phyloP scores from a whole-genome alignment of 2,329 filamentous ascomycete species.

The Fusarium vanettenii region DNA sequence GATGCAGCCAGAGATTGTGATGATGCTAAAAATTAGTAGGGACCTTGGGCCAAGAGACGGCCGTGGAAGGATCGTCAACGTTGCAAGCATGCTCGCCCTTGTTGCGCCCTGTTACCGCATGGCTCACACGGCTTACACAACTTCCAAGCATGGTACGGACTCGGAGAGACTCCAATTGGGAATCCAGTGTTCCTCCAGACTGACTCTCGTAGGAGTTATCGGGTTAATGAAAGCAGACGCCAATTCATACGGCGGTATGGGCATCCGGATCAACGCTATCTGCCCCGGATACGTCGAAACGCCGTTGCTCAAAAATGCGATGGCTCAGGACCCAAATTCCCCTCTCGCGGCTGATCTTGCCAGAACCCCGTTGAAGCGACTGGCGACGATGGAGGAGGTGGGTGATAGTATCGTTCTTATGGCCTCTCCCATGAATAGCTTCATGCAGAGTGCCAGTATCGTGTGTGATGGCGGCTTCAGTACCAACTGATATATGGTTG shows the following conservation, averaged over 20 bases:
- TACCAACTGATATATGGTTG: constrained; percentile 29
- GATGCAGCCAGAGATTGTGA: neutral
- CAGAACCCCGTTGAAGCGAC: constrained; percentile 59
- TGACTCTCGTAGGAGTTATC: constrained; percentile 49
- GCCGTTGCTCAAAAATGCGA: constrained; percentile 48
- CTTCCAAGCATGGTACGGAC: constrained; percentile 61
- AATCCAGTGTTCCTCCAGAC: neutral
- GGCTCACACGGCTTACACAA: constrained; percentile 59
- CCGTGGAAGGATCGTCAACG: constrained; percentile 65
- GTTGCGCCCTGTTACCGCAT: constrained; percentile 52
- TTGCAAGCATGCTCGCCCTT: constrained; percentile 63
- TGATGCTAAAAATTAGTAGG: constrained; percentile 27
- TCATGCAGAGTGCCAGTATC: constrained; percentile 60
- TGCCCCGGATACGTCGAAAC: constrained; percentile 64
- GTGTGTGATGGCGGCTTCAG: constrained; percentile 60
- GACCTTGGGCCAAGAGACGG: constrained; percentile 53
- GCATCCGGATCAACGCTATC: constrained; percentile 71
- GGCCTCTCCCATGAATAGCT: constrained; percentile 64
- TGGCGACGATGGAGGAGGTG: constrained; percentile 63
- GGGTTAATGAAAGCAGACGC: constrained; percentile 67
- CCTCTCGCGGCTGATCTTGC: constrained; percentile 53
- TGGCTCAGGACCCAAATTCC: constrained; percentile 38
- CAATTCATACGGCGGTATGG: constrained; percentile 60
- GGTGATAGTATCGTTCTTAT: constrained; percentile 64
- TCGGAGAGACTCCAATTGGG: neutral